Percentiles rank a stretch among this genome's conserved stretches.
Conservation (phyloP, 2,329 filamentous ascomycete species). For the Incumbomyces lentus region DNA sequence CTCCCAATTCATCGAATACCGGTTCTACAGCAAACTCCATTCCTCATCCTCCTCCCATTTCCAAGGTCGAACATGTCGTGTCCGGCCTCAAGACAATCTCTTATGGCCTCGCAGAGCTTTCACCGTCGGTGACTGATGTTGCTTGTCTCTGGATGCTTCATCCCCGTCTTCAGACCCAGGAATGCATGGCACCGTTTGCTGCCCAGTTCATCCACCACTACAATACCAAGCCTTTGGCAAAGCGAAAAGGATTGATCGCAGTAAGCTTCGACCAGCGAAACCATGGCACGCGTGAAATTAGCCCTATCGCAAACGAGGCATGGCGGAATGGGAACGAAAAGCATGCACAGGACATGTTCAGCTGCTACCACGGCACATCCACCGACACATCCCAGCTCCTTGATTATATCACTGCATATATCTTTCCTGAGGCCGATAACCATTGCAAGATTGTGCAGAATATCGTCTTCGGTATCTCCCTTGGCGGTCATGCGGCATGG, state of each 20-base stretch:
- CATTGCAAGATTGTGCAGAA: slow-evolving; percentile 48
- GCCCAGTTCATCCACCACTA: slow-evolving; percentile 58
- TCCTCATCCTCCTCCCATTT: slow-evolving; percentile 16
- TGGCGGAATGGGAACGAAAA: slow-evolving; percentile 70
- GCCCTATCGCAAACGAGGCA: slow-evolving; percentile 58
- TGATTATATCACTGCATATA: slow-evolving; percentile 64
- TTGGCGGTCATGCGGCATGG: slow-evolving; percentile 85
- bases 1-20: slow-evolving; percentile 8
- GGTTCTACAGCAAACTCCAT: slow-evolving; percentile 18
- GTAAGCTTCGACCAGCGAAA: slow-evolving; percentile 88
- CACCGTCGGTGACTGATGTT: slow-evolving; percentile 43
- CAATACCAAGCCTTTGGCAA: slow-evolving; percentile 35
- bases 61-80: slow-evolving; percentile 50
- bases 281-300: slow-evolving; percentile 65
- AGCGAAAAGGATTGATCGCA: slow-evolving; percentile 56
- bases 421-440: slow-evolving; percentile 43
- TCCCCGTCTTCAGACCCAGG: slow-evolving; percentile 59
- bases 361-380: slow-evolving; percentile 51
- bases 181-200: slow-evolving; percentile 67
- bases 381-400: slow-evolving; percentile 67
- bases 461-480: slow-evolving; percentile 67
- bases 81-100: slow-evolving; percentile 69
- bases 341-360: slow-evolving; percentile 90
- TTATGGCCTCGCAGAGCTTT: slow-evolving; percentile 69
- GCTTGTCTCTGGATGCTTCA: slow-evolving; percentile 89